These are phyloP conservation scores for Aurinia saxatilis DNA, from an alignment of 345 rosid genomes.

Conservation along the genomic window DNA sequence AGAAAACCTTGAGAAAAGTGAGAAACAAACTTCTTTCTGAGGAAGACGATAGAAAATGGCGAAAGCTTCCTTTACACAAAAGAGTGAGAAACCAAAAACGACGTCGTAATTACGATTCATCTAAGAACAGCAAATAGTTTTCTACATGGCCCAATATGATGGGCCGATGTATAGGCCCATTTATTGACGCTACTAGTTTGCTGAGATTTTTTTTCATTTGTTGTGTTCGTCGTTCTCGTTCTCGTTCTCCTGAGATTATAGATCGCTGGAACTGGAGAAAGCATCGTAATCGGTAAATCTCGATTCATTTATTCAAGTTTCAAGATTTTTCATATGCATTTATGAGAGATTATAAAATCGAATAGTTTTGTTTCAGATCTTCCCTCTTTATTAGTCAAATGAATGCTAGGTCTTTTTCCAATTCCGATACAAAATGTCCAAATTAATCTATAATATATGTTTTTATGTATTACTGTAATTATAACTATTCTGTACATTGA, in stretches of 20 bases:
- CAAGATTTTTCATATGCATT: too few species aligned
- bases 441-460: too few species aligned
- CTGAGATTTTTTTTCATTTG: background rate
- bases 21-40: too few species aligned
- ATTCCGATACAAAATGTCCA: too few species aligned
- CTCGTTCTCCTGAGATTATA: background rate
- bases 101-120: background rate
- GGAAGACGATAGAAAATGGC: background rate
- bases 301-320: background rate
- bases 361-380: background rate
- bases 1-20: too few species aligned
- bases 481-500: too few species aligned
- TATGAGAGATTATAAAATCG: background rate
- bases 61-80: slow-evolving; percentile 9
- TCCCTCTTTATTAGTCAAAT: background rate
- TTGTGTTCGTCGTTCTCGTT: background rate
- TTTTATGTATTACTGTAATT: too few species aligned
- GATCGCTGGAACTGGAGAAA: background rate
- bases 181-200: background rate
- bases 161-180: slow-evolving; percentile 5
- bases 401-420: slow-evolving; percentile 6
- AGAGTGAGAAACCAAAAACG: background rate
- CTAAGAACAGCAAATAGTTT: too few species aligned
- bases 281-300: slow-evolving; percentile 14
- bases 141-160: too few species aligned